These are phyloP conservation scores for Cytospora piceae DNA, from an alignment of 2,329 filamentous ascomycete genomes.

Conservation along the genomic window DNA sequence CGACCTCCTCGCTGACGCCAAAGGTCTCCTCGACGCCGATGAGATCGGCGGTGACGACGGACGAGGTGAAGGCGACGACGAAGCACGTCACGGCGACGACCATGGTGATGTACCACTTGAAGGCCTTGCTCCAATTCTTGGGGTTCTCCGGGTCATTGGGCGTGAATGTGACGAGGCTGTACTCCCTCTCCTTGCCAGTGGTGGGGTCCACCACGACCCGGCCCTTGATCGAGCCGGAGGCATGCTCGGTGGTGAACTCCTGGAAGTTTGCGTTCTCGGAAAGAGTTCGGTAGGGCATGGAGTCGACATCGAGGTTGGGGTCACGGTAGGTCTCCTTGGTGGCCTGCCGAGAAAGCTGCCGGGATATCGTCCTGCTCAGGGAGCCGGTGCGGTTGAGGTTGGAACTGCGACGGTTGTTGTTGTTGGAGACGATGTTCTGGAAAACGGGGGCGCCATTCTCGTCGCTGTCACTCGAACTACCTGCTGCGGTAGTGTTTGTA, in stretches of 20 bases:
- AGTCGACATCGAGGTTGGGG: slow-evolving; percentile 48
- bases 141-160: slow-evolving; percentile 76
- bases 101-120: slow-evolving; percentile 87
- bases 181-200: slow-evolving; percentile 38
- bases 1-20: slow-evolving; percentile 70
- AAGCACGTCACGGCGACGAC: slow-evolving; percentile 78
- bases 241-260: slow-evolving; percentile 69
- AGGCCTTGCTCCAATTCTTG: slow-evolving; percentile 80
- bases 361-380: slow-evolving; percentile 12
- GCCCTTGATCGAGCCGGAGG: slow-evolving; percentile 62
- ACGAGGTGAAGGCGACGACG: slow-evolving; percentile 71
- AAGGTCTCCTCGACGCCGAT: slow-evolving; percentile 66
- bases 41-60: slow-evolving; percentile 79
- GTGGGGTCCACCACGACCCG: slow-evolving; percentile 36
- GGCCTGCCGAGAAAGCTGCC: slow-evolving; percentile 26
- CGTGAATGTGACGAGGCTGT: slow-evolving; percentile 66
- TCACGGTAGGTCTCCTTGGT: slow-evolving; percentile 43
- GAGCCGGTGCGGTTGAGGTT: slow-evolving; percentile 22
- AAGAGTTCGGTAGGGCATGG: slow-evolving; percentile 69
- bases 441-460: slow-evolving; percentile 13
- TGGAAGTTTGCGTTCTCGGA: slow-evolving; percentile 62
- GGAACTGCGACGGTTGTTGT: slow-evolving; percentile 14
- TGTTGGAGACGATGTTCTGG: slow-evolving; percentile 15
- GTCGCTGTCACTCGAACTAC: slow-evolving; percentile 15
- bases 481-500: slow-evolving; percentile 20